Evolutionary conservation across 2,329 filamentous ascomycete species (phyloP).

Genomic region (Ceratocystis ficicola): DNA sequence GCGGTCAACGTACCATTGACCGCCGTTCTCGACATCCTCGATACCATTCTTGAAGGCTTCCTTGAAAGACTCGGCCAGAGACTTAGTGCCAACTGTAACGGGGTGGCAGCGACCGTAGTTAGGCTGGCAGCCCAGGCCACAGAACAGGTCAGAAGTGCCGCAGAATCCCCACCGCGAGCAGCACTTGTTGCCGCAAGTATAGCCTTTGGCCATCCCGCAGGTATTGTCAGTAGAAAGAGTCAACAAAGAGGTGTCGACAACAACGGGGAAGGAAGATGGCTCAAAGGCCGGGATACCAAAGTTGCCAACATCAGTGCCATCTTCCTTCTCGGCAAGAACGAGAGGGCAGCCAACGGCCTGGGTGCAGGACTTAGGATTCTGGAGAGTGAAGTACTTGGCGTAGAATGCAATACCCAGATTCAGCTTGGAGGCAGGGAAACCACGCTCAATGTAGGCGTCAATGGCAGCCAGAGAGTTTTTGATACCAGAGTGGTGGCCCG

Average conservation of each 20-base stretch:
- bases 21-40: slow-evolving; percentile 47
- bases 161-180: too few species aligned
- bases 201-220: too few species aligned
- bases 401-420: slow-evolving; percentile 57
- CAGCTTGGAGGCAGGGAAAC: slow-evolving; percentile 39
- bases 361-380: slow-evolving; percentile 30
- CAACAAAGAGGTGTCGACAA: background rate
- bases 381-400: slow-evolving; percentile 49
- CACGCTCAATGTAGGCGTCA: slow-evolving; percentile 46
- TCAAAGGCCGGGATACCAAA: background rate
- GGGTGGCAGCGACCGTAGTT: too few species aligned
- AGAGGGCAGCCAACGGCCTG: slow-evolving; percentile 43
- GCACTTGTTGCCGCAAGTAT: too few species aligned
- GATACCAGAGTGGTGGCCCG: slow-evolving; percentile 53
- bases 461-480: slow-evolving; percentile 42
- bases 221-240: too few species aligned
- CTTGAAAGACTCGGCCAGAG: slow-evolving; percentile 38
- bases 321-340: slow-evolving; percentile 36
- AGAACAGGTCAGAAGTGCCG: too few species aligned
- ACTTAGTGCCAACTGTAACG: too few species aligned
- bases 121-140: too few species aligned
- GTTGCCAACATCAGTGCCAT: background rate
- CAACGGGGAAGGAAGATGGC: background rate
- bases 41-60: slow-evolving; percentile 40
- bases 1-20: slow-evolving; percentile 56